These are phyloP conservation scores for Primulina tabacum DNA, from an alignment of 257 asterid species.

Conservation along the genomic window DNA sequence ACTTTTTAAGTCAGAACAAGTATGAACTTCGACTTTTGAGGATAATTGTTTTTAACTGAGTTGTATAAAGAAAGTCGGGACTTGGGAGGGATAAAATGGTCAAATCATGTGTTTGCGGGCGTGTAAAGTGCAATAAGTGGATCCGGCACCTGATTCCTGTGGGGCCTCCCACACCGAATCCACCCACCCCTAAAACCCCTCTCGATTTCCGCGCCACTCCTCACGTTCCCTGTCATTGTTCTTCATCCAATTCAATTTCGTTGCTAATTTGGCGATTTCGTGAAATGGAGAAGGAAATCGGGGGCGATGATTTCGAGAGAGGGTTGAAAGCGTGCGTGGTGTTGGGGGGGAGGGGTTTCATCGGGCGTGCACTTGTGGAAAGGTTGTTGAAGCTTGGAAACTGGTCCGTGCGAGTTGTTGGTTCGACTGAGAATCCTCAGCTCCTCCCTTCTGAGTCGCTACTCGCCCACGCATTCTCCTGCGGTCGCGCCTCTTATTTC, in stretches of 20 bases:
- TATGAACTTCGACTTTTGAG: no score
- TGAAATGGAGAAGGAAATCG: slow-evolving; percentile 40
- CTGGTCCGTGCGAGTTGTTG: slow-evolving; percentile 85
- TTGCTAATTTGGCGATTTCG: slow-evolving; percentile 27
- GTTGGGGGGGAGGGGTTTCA: slow-evolving; percentile 77
- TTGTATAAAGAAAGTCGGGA: no score
- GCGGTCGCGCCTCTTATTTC: slow-evolving; percentile 64
- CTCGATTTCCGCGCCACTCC: slow-evolving; percentile 27
- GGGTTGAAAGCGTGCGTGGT: slow-evolving; percentile 59
- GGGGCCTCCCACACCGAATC: slow-evolving; percentile 32
- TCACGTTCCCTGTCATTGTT: slow-evolving; percentile 6
- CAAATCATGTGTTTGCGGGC: no score
- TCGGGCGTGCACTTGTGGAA: slow-evolving; percentile 73
- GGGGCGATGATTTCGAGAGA: slow-evolving; percentile 25
- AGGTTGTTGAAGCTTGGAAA: slow-evolving; percentile 64
- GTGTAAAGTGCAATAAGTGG: neutral
- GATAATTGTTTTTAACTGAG: no score
- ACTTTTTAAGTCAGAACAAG: no score
- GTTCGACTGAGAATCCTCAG: slow-evolving; percentile 43
- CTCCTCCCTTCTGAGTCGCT: slow-evolving; percentile 50
- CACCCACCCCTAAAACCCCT: neutral
- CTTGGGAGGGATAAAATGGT: no score
- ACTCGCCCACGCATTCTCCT: slow-evolving; percentile 56
- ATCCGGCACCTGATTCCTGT: slow-evolving; percentile 31
- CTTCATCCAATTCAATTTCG: neutral